Evolutionary conservation across 2,329 filamentous ascomycete genomes (phyloP), one percentile per base, ranked within the genome.

Genomic region (Colletotrichum abscissum): DNA sequence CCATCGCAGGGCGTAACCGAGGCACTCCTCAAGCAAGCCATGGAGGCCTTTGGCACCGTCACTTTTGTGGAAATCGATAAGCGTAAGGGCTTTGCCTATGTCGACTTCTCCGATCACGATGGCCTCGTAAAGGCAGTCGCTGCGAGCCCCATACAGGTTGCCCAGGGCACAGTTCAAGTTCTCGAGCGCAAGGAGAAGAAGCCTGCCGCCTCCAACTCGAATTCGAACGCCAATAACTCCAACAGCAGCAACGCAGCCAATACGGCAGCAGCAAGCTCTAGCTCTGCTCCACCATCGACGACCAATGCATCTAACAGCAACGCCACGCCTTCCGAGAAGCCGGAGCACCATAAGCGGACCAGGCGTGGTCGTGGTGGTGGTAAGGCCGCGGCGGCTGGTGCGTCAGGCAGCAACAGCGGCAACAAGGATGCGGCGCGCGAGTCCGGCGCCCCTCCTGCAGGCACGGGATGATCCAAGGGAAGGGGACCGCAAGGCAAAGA

Each of bases 1-100:
- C 91, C 94, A 12, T 97, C 95, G 0, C 96, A 98, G 80, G 96
- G 96, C 16, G 94, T 98, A 59, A 98, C 95, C 0, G 96, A 98
- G 79, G 85, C 92, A 0, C 84, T 95, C 0, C 90, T 98, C 1
- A 92, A 93, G 77, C 89, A 93, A 76, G 92, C 93, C 1, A 91
- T 98, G 80, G 88, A 92, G 57, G 82, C 85, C 0, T 97, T 95
- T 77, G 96, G 96, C 1, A 82, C 89, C 1, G 90, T 98, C 58
- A 90, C 90, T 0, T 93, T 91, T 76, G 94, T 98, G 22, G 96
- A 98, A 78, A 96, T 98, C 67, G 96, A 98, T 80, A 95, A 95
- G 82, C 93, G 95, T 78, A 98, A 98, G 82, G 95, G 95, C 0
- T 97, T 98, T 78, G 96, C 95, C 2, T 98, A 98, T 80, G 92